phyloP scores from a whole-genome alignment of 129 eudicot genomes.

The Calendula officinalis region DNA sequence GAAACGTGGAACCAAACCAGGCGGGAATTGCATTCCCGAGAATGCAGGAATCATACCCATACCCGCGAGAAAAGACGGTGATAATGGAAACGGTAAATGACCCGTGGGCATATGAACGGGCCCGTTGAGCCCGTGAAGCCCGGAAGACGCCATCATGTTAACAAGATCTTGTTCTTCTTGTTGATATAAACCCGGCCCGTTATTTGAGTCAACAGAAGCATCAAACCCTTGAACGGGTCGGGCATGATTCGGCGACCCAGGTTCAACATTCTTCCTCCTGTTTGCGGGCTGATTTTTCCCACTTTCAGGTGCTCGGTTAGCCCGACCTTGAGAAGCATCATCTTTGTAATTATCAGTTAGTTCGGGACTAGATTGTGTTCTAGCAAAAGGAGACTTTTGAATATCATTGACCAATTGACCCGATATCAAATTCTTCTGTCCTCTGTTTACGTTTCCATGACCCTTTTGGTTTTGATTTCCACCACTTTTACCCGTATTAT shows the following conservation, averaged over 20 bases:
- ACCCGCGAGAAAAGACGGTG: constrained; percentile 66
- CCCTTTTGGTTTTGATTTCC: constrained; percentile 43
- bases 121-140: constrained; percentile 66
- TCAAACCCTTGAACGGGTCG: constrained; percentile 22
- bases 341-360: constrained; percentile 55
- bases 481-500: constrained; percentile 25
- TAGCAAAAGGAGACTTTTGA: constrained; percentile 64
- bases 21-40: constrained; percentile 57
- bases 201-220: constrained; percentile 35
- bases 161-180: constrained; percentile 86
- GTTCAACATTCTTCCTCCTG: constrained; percentile 49
- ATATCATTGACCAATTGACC: constrained; percentile 49
- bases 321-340: constrained; percentile 43
- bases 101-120: constrained; percentile 59
- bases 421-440: constrained; percentile 42
- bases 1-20: constrained; percentile 63
- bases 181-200: constrained; percentile 32
- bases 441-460: constrained; percentile 39
- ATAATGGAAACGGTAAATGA: constrained; percentile 58
- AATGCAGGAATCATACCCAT: constrained; percentile 66
- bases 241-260: constrained; percentile 33
- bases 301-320: constrained; percentile 42
- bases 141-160: constrained; percentile 79
- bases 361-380: constrained; percentile 87
- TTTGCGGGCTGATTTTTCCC: constrained; percentile 26